Evolutionary conservation across 768 basidiomycete genomes (phyloP).

Genomic region (Mrakia gelida): DNA sequence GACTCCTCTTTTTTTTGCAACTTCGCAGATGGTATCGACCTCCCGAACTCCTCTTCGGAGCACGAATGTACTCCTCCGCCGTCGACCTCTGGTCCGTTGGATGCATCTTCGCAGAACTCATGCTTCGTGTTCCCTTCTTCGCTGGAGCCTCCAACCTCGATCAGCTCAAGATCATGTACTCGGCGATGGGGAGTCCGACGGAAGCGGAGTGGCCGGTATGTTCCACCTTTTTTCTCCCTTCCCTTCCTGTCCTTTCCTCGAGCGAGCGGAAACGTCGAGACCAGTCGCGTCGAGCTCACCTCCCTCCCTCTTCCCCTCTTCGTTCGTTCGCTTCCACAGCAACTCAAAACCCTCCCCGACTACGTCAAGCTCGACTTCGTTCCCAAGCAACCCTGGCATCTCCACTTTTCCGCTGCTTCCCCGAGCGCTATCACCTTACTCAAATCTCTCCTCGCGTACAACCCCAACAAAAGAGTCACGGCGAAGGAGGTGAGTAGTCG

Average conservation of each 20-base stretch:
- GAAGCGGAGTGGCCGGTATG: slow-evolving; percentile 96
- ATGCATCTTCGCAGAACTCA: slow-evolving; percentile 95
- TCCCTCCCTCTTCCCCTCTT: not conserved
- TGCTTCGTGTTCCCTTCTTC: slow-evolving; percentile 91
- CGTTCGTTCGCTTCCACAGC: slow-evolving; percentile 52
- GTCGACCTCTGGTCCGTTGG: slow-evolving; percentile 98
- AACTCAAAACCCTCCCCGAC: slow-evolving; percentile 83
- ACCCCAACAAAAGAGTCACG: slow-evolving; percentile 74
- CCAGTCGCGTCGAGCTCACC: slow-evolving; percentile 1
- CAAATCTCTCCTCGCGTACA: slow-evolving; percentile 71
- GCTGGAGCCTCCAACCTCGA: slow-evolving; percentile 96
- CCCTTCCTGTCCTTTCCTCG: not conserved
- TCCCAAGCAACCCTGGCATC: slow-evolving; percentile 72
- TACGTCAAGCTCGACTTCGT: slow-evolving; percentile 82
- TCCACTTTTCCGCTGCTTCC: slow-evolving; percentile 86
- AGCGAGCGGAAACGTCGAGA: too few relatives aligned
- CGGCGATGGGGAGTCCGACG: slow-evolving; percentile 89
- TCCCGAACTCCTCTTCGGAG: slow-evolving; percentile 87
- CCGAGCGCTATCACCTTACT: slow-evolving; percentile 79
- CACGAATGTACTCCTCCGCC: slow-evolving; percentile 81
- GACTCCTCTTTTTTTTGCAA: not conserved
- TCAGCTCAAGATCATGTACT: slow-evolving; percentile 89
- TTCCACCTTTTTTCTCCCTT: slow-evolving; percentile 21
- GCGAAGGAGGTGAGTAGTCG: slow-evolving; percentile 63
- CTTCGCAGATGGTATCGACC: slow-evolving; percentile 87